phyloP scores from a whole-genome alignment of 306 rosid genomes.

The Astragalus membranaceus region DNA sequence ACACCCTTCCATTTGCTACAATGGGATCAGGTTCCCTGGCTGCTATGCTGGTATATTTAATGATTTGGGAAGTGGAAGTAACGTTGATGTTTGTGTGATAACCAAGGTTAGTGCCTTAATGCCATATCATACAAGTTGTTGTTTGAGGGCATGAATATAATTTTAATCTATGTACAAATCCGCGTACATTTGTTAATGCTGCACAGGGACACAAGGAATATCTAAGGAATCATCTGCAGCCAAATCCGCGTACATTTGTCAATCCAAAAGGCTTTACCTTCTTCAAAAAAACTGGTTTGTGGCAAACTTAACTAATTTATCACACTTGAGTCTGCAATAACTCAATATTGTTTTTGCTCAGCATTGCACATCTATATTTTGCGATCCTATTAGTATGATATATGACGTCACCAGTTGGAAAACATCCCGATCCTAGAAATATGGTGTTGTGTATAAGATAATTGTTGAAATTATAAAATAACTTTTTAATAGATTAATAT shows the following conservation, averaged over 20 bases:
- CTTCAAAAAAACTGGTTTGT: slow-evolving; percentile 79
- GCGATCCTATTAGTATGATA: too few species aligned
- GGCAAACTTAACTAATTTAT: background rate
- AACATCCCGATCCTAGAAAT: too few species aligned
- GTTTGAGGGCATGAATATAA: background rate
- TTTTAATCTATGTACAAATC: background rate
- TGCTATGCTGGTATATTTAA: slow-evolving; percentile 82
- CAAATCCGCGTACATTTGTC: slow-evolving; percentile 83
- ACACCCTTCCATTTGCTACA: slow-evolving; percentile 44
- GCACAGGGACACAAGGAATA: slow-evolving; percentile 87
- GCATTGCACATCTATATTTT: too few species aligned
- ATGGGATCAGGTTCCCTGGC: slow-evolving; percentile 54
- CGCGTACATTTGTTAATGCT: slow-evolving; percentile 1
- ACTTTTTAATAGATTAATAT: too few species aligned
- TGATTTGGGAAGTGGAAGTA: slow-evolving; percentile 97
- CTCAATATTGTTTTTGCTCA: too few species aligned
- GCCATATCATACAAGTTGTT: slow-evolving; percentile 5
- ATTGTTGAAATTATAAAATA: too few species aligned
- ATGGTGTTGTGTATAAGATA: too few species aligned
- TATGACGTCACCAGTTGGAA: too few species aligned
- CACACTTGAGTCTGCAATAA: background rate
- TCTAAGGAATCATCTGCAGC: slow-evolving; percentile 74
- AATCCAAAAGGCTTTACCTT: slow-evolving; percentile 58
- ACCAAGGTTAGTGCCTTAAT: slow-evolving; percentile 65
- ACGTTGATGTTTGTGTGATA: slow-evolving; percentile 87